phyloP scores from a whole-genome alignment of 2,329 filamentous ascomycete species.

The Colletotrichum sublineola region DNA sequence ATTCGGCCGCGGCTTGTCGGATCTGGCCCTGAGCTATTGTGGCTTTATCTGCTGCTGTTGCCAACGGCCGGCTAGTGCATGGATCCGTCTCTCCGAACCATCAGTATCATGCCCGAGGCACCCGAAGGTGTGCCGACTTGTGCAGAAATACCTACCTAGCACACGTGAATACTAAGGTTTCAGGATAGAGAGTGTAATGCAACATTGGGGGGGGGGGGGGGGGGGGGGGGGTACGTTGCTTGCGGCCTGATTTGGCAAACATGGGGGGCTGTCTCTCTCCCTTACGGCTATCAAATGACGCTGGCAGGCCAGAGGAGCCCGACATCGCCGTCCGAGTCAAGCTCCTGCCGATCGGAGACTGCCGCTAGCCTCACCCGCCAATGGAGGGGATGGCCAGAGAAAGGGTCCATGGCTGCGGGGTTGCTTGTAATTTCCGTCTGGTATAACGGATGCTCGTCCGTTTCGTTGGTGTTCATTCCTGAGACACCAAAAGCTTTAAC shows the following conservation, averaged over 20 bases:
- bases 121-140: neutral
- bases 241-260: conserved; percentile 16
- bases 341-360: conserved; percentile 26
- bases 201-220: neutral
- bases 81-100: neutral
- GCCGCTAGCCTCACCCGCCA: conserved; percentile 20
- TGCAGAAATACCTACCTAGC: neutral
- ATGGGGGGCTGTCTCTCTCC: conserved; percentile 6
- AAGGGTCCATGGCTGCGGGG: conserved; percentile 25
- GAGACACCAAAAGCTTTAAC: conserved; percentile 29
- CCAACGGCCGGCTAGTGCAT: neutral
- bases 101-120: neutral
- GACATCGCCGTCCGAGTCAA: conserved; percentile 34
- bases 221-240: neutral
- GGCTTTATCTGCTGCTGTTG: conserved; percentile 5
- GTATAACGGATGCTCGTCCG: conserved; percentile 35
- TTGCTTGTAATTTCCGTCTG: conserved; percentile 20
- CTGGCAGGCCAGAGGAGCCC: conserved; percentile 16
- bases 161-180: conserved; percentile 27
- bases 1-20: conserved; percentile 23
- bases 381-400: neutral
- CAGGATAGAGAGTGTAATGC: conserved; percentile 26
- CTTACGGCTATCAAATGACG: conserved; percentile 18
- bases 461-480: conserved; percentile 16
- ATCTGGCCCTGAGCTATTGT: conserved; percentile 26